Percentiles rank a stretch among this genome's conserved stretches.
These are phyloP conservation scores for Venturiaceae sp. DNA, from an alignment of 2,329 filamentous ascomycete genomes.

Conservation along the genomic window DNA sequence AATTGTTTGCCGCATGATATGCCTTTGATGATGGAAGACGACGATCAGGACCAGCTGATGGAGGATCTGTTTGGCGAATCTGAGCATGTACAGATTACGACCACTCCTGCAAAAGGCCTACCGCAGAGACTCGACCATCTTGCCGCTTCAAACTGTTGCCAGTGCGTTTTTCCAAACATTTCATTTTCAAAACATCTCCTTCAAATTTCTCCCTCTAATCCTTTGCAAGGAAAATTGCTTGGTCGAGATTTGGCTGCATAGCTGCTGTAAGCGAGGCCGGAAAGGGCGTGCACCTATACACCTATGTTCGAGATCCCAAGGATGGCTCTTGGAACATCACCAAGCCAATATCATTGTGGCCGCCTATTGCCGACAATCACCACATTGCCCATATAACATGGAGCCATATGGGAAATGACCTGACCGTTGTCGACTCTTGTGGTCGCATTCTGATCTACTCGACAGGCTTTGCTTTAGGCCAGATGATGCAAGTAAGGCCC, in stretches of 20 bases:
- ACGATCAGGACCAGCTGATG: slow-evolving; percentile 35
- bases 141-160: slow-evolving; percentile 65
- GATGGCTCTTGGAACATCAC: slow-evolving; percentile 69
- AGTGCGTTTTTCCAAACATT: slow-evolving; percentile 48
- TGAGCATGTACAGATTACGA: slow-evolving; percentile 48
- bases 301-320: slow-evolving; percentile 58
- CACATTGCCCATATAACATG: slow-evolving; percentile 74
- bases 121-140: slow-evolving; percentile 68
- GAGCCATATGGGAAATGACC: slow-evolving; percentile 66
- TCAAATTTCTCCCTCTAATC: neutral
- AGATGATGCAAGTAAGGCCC: slow-evolving; percentile 51
- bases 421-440: slow-evolving; percentile 72
- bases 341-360: slow-evolving; percentile 38
- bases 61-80: slow-evolving; percentile 43
- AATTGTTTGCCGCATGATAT: too few species aligned
- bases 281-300: slow-evolving; percentile 58
- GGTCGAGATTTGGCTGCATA: slow-evolving; percentile 82
- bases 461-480: slow-evolving; percentile 64
- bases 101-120: slow-evolving; percentile 54
- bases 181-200: slow-evolving; percentile 15
- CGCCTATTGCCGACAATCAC: slow-evolving; percentile 51
- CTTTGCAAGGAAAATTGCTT: slow-evolving; percentile 59
- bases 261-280: slow-evolving; percentile 70
- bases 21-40: slow-evolving; percentile 30
- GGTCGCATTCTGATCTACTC: slow-evolving; percentile 69